phyloP scores from a whole-genome alignment of 768 basidiomycete genomes.

The Pluteus cervinus region DNA sequence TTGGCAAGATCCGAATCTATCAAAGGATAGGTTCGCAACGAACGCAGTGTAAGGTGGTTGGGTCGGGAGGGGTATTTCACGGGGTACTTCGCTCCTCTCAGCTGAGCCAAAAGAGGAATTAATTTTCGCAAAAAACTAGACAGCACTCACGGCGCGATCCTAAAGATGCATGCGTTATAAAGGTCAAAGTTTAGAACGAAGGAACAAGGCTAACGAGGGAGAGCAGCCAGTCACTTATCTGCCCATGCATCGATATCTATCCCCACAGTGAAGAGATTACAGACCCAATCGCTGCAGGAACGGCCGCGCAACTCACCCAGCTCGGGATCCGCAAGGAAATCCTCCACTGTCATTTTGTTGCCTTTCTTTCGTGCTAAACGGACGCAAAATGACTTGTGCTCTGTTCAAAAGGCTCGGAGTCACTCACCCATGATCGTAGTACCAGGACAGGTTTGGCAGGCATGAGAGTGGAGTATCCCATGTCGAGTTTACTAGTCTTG shows the following conservation, averaged over 20 bases:
- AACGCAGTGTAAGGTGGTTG: constrained; percentile 96
- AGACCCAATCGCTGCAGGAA: constrained; percentile 10
- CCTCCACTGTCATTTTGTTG: constrained; percentile 89
- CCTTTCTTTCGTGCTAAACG: constrained; percentile 79
- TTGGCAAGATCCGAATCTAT: constrained; percentile 78
- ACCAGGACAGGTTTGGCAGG: too few relatives aligned
- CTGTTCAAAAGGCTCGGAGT: too few relatives aligned
- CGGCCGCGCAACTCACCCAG: constrained; percentile 50
- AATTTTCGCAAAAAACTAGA: constrained; percentile 8
- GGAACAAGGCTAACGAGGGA: constrained; percentile 73
- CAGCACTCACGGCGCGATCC: constrained; percentile 50
- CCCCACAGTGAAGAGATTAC: constrained; percentile 13
- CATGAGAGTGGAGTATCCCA: too few relatives aligned
- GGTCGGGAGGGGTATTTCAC: constrained; percentile 94
- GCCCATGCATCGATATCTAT: constrained; percentile 94
- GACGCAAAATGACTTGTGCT: too few relatives aligned
- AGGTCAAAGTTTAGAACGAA: constrained; percentile 5
- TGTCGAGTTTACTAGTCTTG: too few relatives aligned
- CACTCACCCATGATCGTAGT: too few relatives aligned
- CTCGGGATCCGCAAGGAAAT: constrained; percentile 88
- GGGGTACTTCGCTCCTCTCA: constrained; percentile 51
- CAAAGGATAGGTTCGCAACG: constrained; percentile 92
- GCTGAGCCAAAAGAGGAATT: constrained; percentile 24
- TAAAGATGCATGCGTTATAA: constrained; percentile 53
- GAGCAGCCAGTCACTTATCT: constrained; percentile 92